Percentiles rank a stretch among this genome's conserved stretches.
phyloP scores from a whole-genome alignment of 2,329 filamentous ascomycete genomes.

The Claviceps pazoutovae region DNA sequence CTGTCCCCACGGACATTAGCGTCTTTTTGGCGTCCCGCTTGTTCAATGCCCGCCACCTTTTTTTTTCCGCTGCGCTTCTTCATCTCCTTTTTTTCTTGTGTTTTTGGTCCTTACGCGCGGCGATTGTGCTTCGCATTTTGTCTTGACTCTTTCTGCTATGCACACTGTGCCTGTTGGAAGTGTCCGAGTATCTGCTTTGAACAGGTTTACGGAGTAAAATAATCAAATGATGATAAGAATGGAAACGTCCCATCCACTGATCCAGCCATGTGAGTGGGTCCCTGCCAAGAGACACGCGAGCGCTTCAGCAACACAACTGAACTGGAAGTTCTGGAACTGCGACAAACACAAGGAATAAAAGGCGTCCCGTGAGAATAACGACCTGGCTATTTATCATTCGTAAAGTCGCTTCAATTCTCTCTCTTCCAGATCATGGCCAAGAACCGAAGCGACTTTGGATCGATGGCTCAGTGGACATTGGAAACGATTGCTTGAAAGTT shows the following conservation, averaged over 20 bases:
- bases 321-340: too few species aligned
- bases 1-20: slow-evolving; percentile 3
- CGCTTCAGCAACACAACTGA: background rate
- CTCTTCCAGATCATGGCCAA: too few species aligned
- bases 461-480: too few species aligned
- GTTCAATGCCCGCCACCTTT: slow-evolving; percentile 1
- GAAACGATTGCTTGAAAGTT: too few species aligned
- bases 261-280: background rate
- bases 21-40: background rate
- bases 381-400: too few species aligned
- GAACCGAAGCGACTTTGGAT: too few species aligned
- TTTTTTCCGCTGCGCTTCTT: background rate
- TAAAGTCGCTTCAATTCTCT: too few species aligned
- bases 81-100: background rate
- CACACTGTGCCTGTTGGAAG: background rate
- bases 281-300: background rate
- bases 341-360: too few species aligned
- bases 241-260: too few species aligned
- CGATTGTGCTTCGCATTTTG: background rate
- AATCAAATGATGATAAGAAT: too few species aligned
- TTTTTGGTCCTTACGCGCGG: background rate
- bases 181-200: background rate
- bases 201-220: too few species aligned
- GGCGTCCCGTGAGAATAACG: too few species aligned
- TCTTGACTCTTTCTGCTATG: background rate